These are phyloP conservation scores for Botryotinia convoluta DNA, from an alignment of 2,329 filamentous ascomycete species.

Conservation along the genomic window DNA sequence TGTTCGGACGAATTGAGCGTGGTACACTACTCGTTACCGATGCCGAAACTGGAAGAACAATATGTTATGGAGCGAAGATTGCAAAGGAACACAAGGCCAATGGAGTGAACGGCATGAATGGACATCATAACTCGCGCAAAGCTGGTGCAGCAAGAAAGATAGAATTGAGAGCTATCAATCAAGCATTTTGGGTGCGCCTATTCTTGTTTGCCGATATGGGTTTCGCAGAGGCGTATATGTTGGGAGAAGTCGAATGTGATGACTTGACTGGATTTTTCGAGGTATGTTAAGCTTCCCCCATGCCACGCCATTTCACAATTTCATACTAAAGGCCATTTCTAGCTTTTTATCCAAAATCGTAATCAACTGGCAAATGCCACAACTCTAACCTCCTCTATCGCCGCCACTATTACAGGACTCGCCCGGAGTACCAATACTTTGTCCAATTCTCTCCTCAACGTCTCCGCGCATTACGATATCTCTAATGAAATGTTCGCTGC, in stretches of 20 bases:
- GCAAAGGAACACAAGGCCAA: conserved; percentile 40
- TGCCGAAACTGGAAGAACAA: conserved; percentile 44
- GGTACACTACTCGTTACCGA: conserved; percentile 51
- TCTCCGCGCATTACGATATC: conserved; percentile 72
- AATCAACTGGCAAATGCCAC: conserved; percentile 61
- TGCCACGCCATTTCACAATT: neutral
- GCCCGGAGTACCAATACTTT: conserved; percentile 57
- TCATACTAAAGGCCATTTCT: neutral
- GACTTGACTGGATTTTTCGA: conserved; percentile 68
- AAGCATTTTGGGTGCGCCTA: conserved; percentile 68
- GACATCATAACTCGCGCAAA: conserved; percentile 40
- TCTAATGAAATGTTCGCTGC: conserved; percentile 74
- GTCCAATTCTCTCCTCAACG: conserved; percentile 60
- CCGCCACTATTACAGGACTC: conserved; percentile 55
- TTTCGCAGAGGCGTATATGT: conserved; percentile 65
- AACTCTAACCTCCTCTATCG: conserved; percentile 59
- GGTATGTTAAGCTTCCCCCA: conserved; percentile 40
- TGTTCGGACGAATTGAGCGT: conserved; percentile 47
- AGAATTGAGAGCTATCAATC: conserved; percentile 59
- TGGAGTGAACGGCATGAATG: conserved; percentile 28
- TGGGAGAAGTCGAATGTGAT: conserved; percentile 65
- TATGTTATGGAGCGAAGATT: conserved; percentile 49
- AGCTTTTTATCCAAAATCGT: conserved; percentile 72
- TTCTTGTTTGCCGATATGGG: conserved; percentile 73
- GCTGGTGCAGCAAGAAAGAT: conserved; percentile 44